Evolutionary conservation across 768 basidiomycete genomes (phyloP), one percentile per base, ranked within the genome.

Genomic region (Podaxis sp.): DNA sequence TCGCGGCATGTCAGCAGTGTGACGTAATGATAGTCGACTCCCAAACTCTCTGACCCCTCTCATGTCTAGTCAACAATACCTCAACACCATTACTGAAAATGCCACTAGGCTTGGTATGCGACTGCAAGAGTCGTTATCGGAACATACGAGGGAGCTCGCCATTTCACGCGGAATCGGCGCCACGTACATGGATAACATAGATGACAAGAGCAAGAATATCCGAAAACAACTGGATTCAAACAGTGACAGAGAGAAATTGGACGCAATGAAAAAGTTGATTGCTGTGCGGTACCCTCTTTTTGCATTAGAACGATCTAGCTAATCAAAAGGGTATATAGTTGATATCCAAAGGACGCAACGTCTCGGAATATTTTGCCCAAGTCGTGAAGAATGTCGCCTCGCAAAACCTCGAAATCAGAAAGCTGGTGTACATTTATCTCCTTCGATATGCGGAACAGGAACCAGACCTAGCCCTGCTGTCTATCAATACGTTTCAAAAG

Each of bases 401-500:
- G 2, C 86, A 87, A 59, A 93, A 93, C 70, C 86, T 98, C 54
- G 94, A 97, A 74, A 90, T 96, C 69, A 88, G 96, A 63, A 98
- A 98, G 76, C 87, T 99, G 57, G 94, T 98, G 41, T 98, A 98
- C 75, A 96, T 98, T 66, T 99, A 96, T 77, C 88, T 99, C 66
- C 79, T 98, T 50, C 89, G 94, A 63, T 96, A 97, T 75, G 94
- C 97, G 55, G 88, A 92, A 46, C 85, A 88, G 37, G 95, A 97
- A 69, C 96, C 97, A 13, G 97, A 98, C 74, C 87, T 98, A 53
- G 92, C 96, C 1, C 77, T 99, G 54, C 82, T 99, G 33, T 96
- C 95, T 2, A 96, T 99, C 79, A 99, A 99, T 76, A 96, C 96
- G 1, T 98, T 98, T 72, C 97, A 99, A 74, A 94, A 93, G 74